phyloP scores from a whole-genome alignment of 2,329 filamentous ascomycete genomes.

The Zymoseptoria pseudotritici region DNA sequence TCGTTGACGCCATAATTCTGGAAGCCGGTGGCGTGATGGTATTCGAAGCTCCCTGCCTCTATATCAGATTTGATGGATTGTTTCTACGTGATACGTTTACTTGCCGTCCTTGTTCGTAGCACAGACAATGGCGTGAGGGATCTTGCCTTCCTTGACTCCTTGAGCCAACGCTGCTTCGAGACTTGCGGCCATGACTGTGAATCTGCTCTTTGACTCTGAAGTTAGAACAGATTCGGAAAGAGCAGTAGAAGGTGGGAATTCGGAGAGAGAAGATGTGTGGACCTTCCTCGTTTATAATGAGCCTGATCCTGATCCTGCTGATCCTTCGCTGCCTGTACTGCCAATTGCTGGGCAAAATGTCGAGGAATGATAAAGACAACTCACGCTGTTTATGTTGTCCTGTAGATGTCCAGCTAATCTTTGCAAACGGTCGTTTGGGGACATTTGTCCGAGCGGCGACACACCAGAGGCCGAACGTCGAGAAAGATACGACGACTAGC shows the following conservation, averaged over 20 bases:
- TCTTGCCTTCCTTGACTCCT: slow-evolving; percentile 25
- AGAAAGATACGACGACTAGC: neutral
- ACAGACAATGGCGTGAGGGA: slow-evolving; percentile 25
- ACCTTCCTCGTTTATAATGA: neutral
- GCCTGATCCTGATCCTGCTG: neutral
- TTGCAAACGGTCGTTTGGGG: neutral
- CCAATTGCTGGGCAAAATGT: neutral
- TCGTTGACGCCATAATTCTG: slow-evolving; percentile 14
- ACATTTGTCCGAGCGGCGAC: neutral
- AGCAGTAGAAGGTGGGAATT: neutral
- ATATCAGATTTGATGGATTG: neutral
- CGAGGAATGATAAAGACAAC: neutral
- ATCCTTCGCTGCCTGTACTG: neutral
- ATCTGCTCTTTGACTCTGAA: neutral
- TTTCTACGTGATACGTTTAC: neutral
- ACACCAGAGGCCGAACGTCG: neutral
- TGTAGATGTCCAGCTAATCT: neutral
- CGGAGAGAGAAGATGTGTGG: neutral
- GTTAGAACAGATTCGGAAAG: neutral
- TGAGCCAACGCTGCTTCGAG: slow-evolving; percentile 22
- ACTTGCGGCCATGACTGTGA: slow-evolving; percentile 9
- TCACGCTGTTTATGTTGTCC: neutral
- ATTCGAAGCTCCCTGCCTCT: slow-evolving; percentile 22
- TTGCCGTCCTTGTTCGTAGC: slow-evolving; percentile 24
- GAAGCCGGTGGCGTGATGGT: slow-evolving; percentile 24